These are phyloP conservation scores for Vitrella brassicaformis DNA, from an alignment of 73 alveolate genomes.

Conservation along the genomic window DNA sequence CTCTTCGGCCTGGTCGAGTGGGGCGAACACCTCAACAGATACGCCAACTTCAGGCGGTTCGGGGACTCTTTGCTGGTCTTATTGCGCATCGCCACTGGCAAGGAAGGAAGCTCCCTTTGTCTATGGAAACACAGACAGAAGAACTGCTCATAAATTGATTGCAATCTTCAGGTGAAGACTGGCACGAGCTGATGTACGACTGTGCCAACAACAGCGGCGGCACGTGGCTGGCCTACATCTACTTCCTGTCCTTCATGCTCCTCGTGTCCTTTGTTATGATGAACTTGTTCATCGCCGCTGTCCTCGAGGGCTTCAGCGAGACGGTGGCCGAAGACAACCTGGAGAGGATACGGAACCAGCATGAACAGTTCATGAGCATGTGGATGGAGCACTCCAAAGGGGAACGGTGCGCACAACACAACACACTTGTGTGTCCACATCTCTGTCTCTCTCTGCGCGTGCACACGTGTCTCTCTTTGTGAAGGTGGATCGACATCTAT, in stretches of 20 bases:
- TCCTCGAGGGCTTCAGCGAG: not conserved
- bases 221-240: not conserved
- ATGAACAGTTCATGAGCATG: not conserved
- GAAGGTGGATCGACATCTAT: not conserved
- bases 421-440: too few relatives aligned
- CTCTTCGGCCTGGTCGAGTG: conserved; percentile 31
- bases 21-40: conserved; percentile 10
- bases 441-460: too few relatives aligned
- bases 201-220: not conserved
- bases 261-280: not conserved
- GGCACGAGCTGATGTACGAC: conserved; percentile 40
- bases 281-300: not conserved
- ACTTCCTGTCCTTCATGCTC: not conserved
- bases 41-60: conserved; percentile 31
- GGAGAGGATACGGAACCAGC: not conserved
- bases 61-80: conserved; percentile 14
- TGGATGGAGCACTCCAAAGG: not conserved
- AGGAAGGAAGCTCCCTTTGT: too few relatives aligned
- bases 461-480: too few relatives aligned
- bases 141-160: too few relatives aligned
- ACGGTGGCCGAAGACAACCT: not conserved
- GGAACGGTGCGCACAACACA: not conserved
- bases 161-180: conserved; percentile 50
- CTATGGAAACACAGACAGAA: too few relatives aligned
- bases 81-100: conserved; percentile 25